Base-by-base conservation (phyloP, 352 stramenopile species). In the Lagenidium giganteum region DNA sequence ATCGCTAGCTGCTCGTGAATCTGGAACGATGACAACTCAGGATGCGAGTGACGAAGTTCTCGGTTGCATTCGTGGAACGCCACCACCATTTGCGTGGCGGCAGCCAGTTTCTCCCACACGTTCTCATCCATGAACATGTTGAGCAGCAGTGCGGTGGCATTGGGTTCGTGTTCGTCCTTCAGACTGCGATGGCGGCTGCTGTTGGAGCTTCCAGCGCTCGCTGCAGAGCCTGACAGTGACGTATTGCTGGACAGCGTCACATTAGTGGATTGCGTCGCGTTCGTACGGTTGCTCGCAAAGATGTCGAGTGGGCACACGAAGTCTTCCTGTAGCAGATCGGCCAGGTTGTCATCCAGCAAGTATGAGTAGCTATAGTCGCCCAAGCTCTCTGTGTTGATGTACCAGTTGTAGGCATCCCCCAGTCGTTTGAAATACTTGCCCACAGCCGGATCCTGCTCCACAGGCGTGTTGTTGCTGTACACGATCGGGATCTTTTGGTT, bases 301-400 rank as follows among this genome's bases (percentile, higher is more conserved):
- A n/a, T n/a, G n/a, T 54, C 53, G 4, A 30, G 21, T 2, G 51
- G 51, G 14, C 51, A 59, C 17, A 59, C 43, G 14, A 36, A 45
- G 37, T 59, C 8, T 18, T 9, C 8, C 36, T 26, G 11, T 6
- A 43, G 24, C 21, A 43, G 36, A 6, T 11, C 16, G 11, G 25
- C 20, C 20, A 43, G 13, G 22, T 43, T 29, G 9, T 9, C 17
- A 16, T 43, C 36, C 8, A 43, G 14, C 17, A 17, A 6, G 36
- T 43, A 43, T 21, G 21, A 16, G 36, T 31, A 43, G 36, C 36
- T 43, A 12, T 38, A 16, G 11, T 38, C 7, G 12, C 32, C 32
- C 11, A 38, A 16, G 6, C 8, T 16, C 21, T 43, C 21, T 8
- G 36, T 16, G 24, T 43, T 30, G 20, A n/a, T n/a, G n/a, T n/a